Conservation (phyloP, 805 yeast species). For the Maudiozyma bulderi region DNA sequence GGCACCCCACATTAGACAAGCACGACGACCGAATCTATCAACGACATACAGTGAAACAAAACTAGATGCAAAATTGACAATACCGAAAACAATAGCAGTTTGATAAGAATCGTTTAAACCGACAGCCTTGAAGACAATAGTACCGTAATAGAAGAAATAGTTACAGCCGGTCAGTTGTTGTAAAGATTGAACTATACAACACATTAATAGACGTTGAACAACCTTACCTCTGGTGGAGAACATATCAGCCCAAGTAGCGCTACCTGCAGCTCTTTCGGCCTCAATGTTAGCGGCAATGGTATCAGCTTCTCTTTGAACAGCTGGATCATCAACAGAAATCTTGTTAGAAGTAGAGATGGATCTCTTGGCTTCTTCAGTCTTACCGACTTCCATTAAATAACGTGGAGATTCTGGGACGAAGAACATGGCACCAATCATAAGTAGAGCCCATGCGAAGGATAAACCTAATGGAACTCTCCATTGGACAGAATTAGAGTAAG, state of each 20-base stretch:
- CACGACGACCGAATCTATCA: constrained; percentile 43
- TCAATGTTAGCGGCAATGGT: constrained; percentile 46
- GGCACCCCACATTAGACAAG: constrained; percentile 36
- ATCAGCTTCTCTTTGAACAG: constrained; percentile 45
- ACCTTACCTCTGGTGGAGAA: constrained; percentile 64
- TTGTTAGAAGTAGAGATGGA: constrained; percentile 47
- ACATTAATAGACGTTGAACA: constrained; percentile 34
- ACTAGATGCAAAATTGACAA: constrained; percentile 47
- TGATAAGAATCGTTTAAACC: constrained; percentile 46
- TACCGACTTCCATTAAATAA: constrained; percentile 45
- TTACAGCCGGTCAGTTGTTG: constrained; percentile 57
- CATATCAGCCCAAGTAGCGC: constrained; percentile 32
- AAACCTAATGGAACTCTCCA: constrained; percentile 68
- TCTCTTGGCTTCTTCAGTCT: constrained; percentile 42
- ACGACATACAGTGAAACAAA: constrained; percentile 38
- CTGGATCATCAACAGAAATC: constrained; percentile 35
- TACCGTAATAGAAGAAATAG: constrained; percentile 55
- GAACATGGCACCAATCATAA: constrained; percentile 29
- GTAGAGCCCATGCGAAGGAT: constrained; percentile 37
- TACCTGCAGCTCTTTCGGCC: constrained; percentile 48
- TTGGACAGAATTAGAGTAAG: constrained; percentile 52
- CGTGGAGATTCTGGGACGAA: constrained; percentile 69
- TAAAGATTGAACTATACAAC: constrained; percentile 44
- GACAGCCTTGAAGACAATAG: constrained; percentile 48
- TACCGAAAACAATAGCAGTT: constrained; percentile 46